phyloP scores from a whole-genome alignment of 129 eudicot genomes.

The Centrapalus pauciflorus region DNA sequence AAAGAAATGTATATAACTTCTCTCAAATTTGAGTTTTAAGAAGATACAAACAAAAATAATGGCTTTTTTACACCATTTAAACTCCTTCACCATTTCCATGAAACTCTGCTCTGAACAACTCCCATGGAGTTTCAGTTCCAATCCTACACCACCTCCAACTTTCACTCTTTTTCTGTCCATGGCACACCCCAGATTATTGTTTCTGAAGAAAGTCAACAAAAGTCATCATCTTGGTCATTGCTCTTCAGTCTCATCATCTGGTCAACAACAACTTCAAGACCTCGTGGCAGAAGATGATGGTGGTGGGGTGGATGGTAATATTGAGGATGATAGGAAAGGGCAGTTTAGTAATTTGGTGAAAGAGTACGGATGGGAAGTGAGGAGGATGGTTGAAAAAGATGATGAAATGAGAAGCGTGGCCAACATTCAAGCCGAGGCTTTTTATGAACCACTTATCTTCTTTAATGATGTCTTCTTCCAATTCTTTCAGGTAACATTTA shows the following conservation, averaged over 20 bases:
- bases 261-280: slow-evolving; percentile 26
- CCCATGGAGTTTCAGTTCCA: not conserved
- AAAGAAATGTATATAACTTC: not conserved
- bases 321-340: slow-evolving; percentile 26
- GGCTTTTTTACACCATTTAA: slow-evolving; percentile 17
- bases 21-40: not conserved
- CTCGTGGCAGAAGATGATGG: slow-evolving; percentile 7
- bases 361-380: slow-evolving; percentile 79
- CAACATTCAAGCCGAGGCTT: slow-evolving; percentile 84
- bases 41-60: slow-evolving; percentile 10
- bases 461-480: slow-evolving; percentile 71
- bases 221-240: slow-evolving; percentile 20
- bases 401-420: slow-evolving; percentile 82
- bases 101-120: slow-evolving; percentile 6
- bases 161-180: slow-evolving; percentile 21
- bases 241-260: slow-evolving; percentile 21
- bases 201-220: slow-evolving; percentile 25
- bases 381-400: slow-evolving; percentile 73
- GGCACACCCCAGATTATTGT: slow-evolving; percentile 5
- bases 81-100: slow-evolving; percentile 27
- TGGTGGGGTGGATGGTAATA: slow-evolving; percentile 10
- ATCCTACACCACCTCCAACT: slow-evolving; percentile 15
- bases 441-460: slow-evolving; percentile 62
- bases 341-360: slow-evolving; percentile 45
- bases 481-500: slow-evolving; percentile 63